Evolutionary conservation across 1,284 basidiomycete genomes (phyloP), one percentile per base, ranked within the genome.

Genomic region (Psilocybe mexicana): DNA sequence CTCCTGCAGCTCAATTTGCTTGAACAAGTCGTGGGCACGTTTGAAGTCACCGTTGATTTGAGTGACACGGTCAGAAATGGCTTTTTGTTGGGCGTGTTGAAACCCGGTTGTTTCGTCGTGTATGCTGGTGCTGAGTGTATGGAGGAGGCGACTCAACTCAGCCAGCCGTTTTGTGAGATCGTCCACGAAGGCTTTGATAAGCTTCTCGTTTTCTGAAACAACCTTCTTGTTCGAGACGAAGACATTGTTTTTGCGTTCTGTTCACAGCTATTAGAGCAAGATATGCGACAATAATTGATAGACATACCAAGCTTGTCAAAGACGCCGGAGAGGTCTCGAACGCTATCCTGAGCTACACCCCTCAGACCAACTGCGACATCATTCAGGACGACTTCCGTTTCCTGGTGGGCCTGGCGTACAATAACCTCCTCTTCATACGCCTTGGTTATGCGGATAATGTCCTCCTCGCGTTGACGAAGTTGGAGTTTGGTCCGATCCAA

Each of bases 291-390:
- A 48, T 10, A 33, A 40, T 3, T 6, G 25, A 7, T n/a, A 26
- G 10, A 67, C 85, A 65, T 67, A 93, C 92, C 87, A 43, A 97
- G 81, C 75, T 97, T 97, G 54, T 86, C 86, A 63, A 94, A 93
- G 10, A 97, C 74, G 0, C 85, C 84, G 4, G 77, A 79, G 18
- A 96, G 79, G 69, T 97, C 93, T 10, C 76, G 78, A 23, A 92
- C 77, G 63, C 87, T 89, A 62, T 93, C 84, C 23, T 80, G 74
- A 0, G 87, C 86, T 10, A 88, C 82, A 42, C 79, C 76, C 68
- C 85, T 91, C 59, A 97, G 74, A 4, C 82, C 83, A 24, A 69
- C 73, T 0, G 95, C 94, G 2, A 96, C 84, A 7, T 72, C 74
- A 66, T 96, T 84, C 48, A 98, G 73, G 49, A 75, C 74, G 33